phyloP scores from a whole-genome alignment of 768 basidiomycete genomes.

The Tylopilus plumbeoviolaceoides region DNA sequence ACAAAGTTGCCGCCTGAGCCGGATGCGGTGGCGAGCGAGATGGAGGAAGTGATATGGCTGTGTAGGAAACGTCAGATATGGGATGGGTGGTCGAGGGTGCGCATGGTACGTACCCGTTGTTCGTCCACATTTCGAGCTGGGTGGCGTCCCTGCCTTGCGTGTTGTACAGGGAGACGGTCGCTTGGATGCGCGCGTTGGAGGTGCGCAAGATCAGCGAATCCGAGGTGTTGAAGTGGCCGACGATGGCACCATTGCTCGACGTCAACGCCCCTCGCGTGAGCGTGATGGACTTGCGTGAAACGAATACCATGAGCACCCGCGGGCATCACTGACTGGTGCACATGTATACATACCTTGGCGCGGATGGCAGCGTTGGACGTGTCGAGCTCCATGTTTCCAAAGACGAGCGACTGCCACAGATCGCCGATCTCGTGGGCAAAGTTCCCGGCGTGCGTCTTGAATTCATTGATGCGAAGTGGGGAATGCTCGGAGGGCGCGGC shows the following conservation, averaged over 20 bases:
- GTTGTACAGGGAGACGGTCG: conserved; percentile 24
- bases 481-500: not conserved
- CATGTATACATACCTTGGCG: conserved; percentile 20
- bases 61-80: not conserved
- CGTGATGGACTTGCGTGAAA: conserved; percentile 28
- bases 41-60: conserved; percentile 18
- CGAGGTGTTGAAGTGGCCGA: conserved; percentile 35
- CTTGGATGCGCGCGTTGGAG: conserved; percentile 32
- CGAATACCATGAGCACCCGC: not conserved
- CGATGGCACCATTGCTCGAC: conserved; percentile 34
- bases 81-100: not conserved
- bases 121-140: conserved; percentile 19
- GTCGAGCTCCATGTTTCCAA: conserved; percentile 22
- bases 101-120: conserved; percentile 15
- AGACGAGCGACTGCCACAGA: conserved; percentile 26
- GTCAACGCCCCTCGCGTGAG: conserved; percentile 17
- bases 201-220: conserved; percentile 29
- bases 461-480: conserved; percentile 23
- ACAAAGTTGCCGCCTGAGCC: conserved; percentile 28
- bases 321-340: not conserved
- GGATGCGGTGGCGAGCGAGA: conserved; percentile 27
- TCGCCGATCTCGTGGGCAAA: conserved; percentile 29
- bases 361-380: conserved; percentile 26
- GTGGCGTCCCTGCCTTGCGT: not conserved
- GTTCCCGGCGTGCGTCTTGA: conserved; percentile 27